Evolutionary conservation across 2,329 filamentous ascomycete species (phyloP), one percentile per base, ranked within the genome.

Genomic region (Phyllosticta citrichinensis): DNA sequence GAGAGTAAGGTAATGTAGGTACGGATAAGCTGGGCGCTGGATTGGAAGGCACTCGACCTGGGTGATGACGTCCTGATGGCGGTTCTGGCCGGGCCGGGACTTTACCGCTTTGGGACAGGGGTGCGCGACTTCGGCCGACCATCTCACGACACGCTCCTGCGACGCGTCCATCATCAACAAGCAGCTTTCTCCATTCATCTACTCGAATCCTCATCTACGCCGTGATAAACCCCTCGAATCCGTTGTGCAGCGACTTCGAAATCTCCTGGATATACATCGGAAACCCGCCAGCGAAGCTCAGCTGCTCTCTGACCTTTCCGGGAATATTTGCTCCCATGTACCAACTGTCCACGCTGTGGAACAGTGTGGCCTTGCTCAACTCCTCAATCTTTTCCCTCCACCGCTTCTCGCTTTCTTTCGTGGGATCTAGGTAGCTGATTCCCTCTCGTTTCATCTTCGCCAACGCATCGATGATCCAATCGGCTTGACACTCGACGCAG

Each of bases 281-380:
- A 53, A 76, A 69, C 0, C 76, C 77, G 6, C 76, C 76, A 10
- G 75, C 69, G 65, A 72, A 79, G 55, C 73, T 78, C 56, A 79
- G 66, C 61, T 76, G 76, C 67, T 79, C 77, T 17, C 73, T 69
- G 11, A 71, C 68, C 69, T 78, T 78, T 12, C 77, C 77, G 0
- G 77, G 76, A 10, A 79, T 70, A 53, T 79, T 79, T 12, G 73
- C 74, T 6, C 73, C 73, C 73, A 74, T 75, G 57, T 79, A 79
- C 76, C 75, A 77, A 6, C 68, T 71, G 25, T 74, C 71, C 0
- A 74, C 73, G 25, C 69, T 69, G 8, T 75, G 74, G 64, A 77
- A 74, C 22, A 78, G 64, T 3, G 75, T 77, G 66, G 73, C 71
- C 40, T 75, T 73, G 22, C 70, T 73, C 20, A 77, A 52, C 66